Percentiles rank a stretch among this genome's conserved stretches.
These are phyloP conservation scores for Murraya paniculata DNA, from an alignment of 345 rosid species.

Conservation along the genomic window DNA sequence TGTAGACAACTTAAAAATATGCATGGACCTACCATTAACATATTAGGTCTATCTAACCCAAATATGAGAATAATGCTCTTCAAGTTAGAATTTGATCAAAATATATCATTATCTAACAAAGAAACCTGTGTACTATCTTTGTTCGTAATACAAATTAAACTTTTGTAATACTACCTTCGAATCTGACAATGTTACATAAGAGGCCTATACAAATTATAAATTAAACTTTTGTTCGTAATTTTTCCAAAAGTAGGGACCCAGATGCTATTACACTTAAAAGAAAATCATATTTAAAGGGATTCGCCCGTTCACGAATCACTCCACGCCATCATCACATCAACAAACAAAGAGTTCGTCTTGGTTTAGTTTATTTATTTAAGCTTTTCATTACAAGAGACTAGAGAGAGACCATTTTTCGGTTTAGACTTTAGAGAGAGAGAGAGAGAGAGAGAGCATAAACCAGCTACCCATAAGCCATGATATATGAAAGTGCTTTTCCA, in stretches of 20 bases:
- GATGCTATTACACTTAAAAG: background rate
- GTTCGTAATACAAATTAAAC: too few relatives aligned
- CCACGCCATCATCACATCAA: constrained; percentile 1
- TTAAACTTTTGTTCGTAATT: background rate
- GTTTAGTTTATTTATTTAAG: background rate
- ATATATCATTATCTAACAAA: too few relatives aligned
- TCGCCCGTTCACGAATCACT: background rate
- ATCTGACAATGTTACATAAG: background rate
- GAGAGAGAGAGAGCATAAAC: constrained; percentile 4
- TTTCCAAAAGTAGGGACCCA: background rate
- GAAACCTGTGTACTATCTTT: too few relatives aligned
- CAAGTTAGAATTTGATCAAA: too few relatives aligned
- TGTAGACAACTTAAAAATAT: too few relatives aligned
- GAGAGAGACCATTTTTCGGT: background rate
- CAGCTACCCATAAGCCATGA: background rate
- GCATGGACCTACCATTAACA: too few relatives aligned
- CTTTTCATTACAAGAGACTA: background rate
- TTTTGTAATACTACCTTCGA: too few relatives aligned
- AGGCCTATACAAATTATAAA: background rate
- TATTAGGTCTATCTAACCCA: too few relatives aligned
- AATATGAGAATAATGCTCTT: too few relatives aligned
- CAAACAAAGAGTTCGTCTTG: background rate
- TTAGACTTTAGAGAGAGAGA: background rate
- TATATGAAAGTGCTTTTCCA: constrained; percentile 41
- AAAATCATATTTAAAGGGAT: background rate